Evolutionary conservation across 495 filamentous ascomycete species (phyloP).

Genomic region (Aspergillus hancockii): DNA sequence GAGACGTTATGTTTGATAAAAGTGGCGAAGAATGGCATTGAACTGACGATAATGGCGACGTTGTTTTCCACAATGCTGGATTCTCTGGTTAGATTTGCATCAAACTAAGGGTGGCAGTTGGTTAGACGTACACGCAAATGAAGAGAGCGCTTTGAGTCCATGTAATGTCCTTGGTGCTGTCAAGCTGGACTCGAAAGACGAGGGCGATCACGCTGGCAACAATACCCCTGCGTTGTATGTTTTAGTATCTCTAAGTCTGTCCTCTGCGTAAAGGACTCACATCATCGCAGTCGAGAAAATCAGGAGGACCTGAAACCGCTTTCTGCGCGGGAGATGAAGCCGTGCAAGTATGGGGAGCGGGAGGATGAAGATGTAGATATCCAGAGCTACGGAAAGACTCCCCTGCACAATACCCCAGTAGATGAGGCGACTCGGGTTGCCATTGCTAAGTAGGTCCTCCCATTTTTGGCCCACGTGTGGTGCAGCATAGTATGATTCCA

Average conservation of each 20-base stretch:
- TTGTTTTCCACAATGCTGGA: not conserved
- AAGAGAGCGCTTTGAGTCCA: not conserved
- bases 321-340: not conserved
- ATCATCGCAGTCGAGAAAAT: slow-evolving; percentile 4
- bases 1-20: not conserved
- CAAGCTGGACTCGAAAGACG: not conserved
- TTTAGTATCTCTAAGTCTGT: not conserved
- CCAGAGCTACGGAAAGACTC: not conserved
- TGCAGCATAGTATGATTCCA: not conserved
- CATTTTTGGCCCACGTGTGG: slow-evolving; percentile 1
- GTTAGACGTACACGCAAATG: not conserved
- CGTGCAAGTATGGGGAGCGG: not conserved
- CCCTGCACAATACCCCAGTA: not conserved
- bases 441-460: not conserved
- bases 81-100: not conserved
- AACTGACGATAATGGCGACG: not conserved
- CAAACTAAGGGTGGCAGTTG: not conserved
- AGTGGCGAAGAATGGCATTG: not conserved
- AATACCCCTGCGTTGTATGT: not conserved
- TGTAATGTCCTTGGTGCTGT: not conserved
- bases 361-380: slow-evolving; percentile 5
- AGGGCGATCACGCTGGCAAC: slow-evolving; percentile 1
- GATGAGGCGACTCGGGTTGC: not conserved
- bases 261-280: not conserved
- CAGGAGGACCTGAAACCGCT: not conserved